Base-by-base conservation (phyloP, 2,329 filamentous ascomycete genomes). In the Diaporthe nobilis region DNA sequence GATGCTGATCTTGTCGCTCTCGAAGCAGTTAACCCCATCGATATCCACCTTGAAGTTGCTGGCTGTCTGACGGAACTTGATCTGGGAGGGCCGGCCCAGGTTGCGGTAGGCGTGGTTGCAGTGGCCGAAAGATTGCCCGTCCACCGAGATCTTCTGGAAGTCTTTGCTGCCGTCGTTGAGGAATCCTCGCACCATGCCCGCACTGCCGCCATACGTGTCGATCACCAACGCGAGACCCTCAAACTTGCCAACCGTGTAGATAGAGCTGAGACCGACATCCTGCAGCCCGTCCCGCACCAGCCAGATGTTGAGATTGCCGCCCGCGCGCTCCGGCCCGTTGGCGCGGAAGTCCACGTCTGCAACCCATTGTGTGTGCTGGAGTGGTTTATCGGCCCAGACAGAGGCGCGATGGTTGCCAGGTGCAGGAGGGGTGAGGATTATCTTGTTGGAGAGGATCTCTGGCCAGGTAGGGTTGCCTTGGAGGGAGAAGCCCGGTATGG, bases 271-370 rank as follows among this genome's bases (percentile, higher is more conserved):
- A 73, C 92, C 93, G 73, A 98, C 87, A 42, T 88, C 87, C 76
- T 88, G 85, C 79, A 90, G 86, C 44, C 94, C 94, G 76, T 94
- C 90, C 80, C 91, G 92, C 71, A 91, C 92, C 81, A 97, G 95
- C 97, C 97, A 99, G 81, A 99, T 89, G 85, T 98, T 96, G 79
- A 99, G 87, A 85, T 97, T 98, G 67, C 97, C 97, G 75, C 93
- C 92, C 70, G 93, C 95, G 79, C 94, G 89, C 82, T 98, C 97
- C 78, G 94, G 93, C 10, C 97, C 97, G 77, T 91, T 95, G 71
- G 93, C 94, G 79, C 97, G 92, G 85, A 99, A 98, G 82, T 97
- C 93, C 79, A 98, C 88, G 81, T 98, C 94, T 70, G 92, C 92
- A 12, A 91, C 90, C 95, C 95, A 99, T 83, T 93, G 89, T n/a